Evolutionary conservation across 2,329 filamentous ascomycete species (phyloP), one percentile per base, ranked within the genome.

Genomic region (Microdochium paspali): DNA sequence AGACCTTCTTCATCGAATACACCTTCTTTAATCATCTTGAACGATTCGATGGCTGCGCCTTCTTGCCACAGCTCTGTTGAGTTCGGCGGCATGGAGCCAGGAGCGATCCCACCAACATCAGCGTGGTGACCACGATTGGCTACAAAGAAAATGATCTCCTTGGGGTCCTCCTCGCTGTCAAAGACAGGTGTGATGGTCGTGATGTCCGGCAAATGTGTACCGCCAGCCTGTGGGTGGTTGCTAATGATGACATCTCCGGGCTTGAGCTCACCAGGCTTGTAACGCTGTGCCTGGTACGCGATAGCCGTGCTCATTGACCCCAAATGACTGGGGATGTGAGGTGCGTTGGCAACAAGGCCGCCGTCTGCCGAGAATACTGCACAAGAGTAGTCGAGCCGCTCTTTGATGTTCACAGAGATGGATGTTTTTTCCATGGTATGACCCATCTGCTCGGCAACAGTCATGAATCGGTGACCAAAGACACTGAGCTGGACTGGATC

Each of bases 371-470:
- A 84, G 58, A 91, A 91, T 0, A 91, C 69, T 2, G 87, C 87
- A 54, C 87, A 91, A 1, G 84, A 88, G 58, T 90, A 91, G 58
- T 91, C 87, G 1, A 91, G 72, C 3, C 86, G 77, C 59, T 91
- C 87, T 57, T 91, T 86, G 61, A 90, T 85, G 55, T 90, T 90
- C 0, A 83, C 87, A 48, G 79, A 84, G 13, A 90, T 82, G 54
- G 80, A 82, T 0, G 85, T 89, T 66, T 89, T 89, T 58, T 90
- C 84, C n/a, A 91, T 65, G 3, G 84, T 83, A 46, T 83, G 74
- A 0, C 87, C 86, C 85, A 90, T 90, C 58, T 90, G 86, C 62
- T 90, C 87, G 0, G 87, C 87, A 51, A 90, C 87, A 3, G 83
- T 81, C 86, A 90, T 90, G 66, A 91, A 91, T 3, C 86, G 74